These are phyloP conservation scores for Boechera divaricarpa DNA, from an alignment of 345 rosid genomes.

Conservation along the genomic window DNA sequence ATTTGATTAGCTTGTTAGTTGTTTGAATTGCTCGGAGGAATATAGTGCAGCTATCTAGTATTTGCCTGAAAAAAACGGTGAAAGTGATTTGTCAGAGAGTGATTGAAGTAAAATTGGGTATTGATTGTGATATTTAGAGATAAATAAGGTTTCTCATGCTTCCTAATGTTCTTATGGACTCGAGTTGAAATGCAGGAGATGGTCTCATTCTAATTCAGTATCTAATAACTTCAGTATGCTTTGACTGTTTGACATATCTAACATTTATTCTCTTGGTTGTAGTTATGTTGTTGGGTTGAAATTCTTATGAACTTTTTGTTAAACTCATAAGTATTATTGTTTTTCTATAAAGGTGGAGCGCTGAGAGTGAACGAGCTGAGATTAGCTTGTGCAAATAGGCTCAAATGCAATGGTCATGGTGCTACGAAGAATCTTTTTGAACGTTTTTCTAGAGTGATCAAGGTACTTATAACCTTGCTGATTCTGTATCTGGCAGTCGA, in stretches of 20 bases:
- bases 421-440: constrained; percentile 71
- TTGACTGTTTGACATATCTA: background rate
- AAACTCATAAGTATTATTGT: constrained; percentile 7
- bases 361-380: constrained; percentile 48
- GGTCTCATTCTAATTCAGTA: background rate
- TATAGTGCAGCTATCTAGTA: background rate
- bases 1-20: background rate
- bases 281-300: constrained; percentile 1
- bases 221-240: background rate
- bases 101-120: background rate
- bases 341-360: constrained; percentile 37
- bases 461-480: constrained; percentile 46
- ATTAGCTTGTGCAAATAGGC: constrained; percentile 48
- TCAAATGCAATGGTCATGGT: constrained; percentile 55
- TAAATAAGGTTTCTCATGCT: background rate
- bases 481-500: background rate
- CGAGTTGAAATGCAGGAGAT: background rate
- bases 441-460: constrained; percentile 73
- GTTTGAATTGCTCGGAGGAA: constrained; percentile 8
- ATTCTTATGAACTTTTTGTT: background rate
- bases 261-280: background rate
- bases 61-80: background rate
- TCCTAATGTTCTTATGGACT: background rate
- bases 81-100: background rate
- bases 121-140: background rate